phyloP scores from a whole-genome alignment of 306 rosid genomes.

The Oemleria cerasiformis region DNA sequence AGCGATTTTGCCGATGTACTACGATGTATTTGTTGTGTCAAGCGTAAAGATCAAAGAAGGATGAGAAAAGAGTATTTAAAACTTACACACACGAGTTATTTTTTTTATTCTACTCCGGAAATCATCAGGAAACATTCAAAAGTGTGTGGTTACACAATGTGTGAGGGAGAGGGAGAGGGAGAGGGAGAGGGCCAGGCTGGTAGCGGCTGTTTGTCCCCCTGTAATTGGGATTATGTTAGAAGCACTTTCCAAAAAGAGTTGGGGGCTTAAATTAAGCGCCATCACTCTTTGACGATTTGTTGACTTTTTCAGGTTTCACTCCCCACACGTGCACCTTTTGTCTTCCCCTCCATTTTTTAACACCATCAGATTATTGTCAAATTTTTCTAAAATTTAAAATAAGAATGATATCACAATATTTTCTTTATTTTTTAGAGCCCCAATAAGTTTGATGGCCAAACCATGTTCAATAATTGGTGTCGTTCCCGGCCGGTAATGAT shows the following conservation, averaged over 20 bases:
- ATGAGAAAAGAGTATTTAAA: too few species aligned
- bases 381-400: background rate
- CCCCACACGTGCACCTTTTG: slow-evolving; percentile 25
- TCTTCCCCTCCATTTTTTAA: background rate
- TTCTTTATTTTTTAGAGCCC: background rate
- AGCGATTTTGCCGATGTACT: too few species aligned
- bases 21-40: too few species aligned
- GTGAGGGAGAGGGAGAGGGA: background rate
- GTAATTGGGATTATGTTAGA: slow-evolving; percentile 32
- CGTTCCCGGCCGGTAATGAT: background rate
- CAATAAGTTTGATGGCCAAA: background rate
- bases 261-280: slow-evolving; percentile 22
- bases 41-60: too few species aligned
- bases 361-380: background rate
- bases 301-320: slow-evolving; percentile 36
- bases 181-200: slow-evolving; percentile 35
- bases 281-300: slow-evolving; percentile 5
- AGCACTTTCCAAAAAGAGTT: slow-evolving; percentile 26
- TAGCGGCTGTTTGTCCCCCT: slow-evolving; percentile 52
- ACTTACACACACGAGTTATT: too few species aligned
- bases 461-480: background rate
- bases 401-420: too few species aligned
- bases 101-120: too few species aligned
- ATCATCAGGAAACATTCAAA: too few species aligned
- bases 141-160: too few species aligned